Conservation (phyloP, 164 flowering plant genomes). For the Vitis riparia region DNA sequence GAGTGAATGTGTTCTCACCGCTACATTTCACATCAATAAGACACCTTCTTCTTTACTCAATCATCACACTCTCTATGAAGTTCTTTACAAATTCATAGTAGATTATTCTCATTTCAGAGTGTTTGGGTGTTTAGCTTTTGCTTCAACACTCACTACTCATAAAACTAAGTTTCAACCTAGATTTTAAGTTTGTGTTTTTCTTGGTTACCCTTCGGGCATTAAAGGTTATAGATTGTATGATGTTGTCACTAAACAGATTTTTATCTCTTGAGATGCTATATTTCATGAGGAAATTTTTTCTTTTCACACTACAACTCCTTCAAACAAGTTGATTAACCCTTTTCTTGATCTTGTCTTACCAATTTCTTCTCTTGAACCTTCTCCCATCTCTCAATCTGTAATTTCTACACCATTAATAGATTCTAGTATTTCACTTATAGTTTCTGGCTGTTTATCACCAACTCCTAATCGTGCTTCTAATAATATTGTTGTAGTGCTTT, state of each 20-base stretch:
- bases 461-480: neutral
- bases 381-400: neutral
- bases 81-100: neutral
- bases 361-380: neutral
- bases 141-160: too few relatives aligned
- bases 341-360: neutral
- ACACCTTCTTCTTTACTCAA: neutral
- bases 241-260: neutral
- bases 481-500: neutral
- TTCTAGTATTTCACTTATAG: neutral
- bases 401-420: neutral
- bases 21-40: neutral
- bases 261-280: neutral
- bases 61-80: neutral
- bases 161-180: neutral
- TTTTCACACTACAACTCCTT: neutral
- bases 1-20: neutral
- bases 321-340: neutral
- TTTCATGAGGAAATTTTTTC: neutral
- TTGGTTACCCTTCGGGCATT: neutral
- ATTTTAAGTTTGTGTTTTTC: neutral
- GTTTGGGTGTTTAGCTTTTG: too few relatives aligned
- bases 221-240: slow-evolving; percentile 2
- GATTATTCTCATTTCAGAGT: neutral
- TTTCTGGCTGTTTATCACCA: neutral